Evolutionary conservation across 148 eudicot species (phyloP).

Genomic region (Rhododendron ovatum): DNA sequence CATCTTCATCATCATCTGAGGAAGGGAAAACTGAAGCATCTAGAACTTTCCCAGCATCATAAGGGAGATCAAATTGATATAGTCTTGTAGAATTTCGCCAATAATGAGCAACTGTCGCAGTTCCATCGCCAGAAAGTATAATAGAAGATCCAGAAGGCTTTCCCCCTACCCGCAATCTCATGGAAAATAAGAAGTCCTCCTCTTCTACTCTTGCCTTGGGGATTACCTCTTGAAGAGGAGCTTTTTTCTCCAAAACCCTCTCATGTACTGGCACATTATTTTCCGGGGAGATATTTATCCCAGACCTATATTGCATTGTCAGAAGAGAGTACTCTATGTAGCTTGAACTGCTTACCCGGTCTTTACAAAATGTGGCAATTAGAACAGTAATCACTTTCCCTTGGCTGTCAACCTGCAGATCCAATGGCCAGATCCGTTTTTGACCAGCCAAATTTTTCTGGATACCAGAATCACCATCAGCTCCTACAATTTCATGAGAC

Average conservation of each 20-base stretch:
- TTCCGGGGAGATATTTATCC: slow-evolving; percentile 37
- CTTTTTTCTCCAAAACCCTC: slow-evolving; percentile 75
- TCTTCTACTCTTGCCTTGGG: slow-evolving; percentile 95
- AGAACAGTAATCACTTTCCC: slow-evolving; percentile 82
- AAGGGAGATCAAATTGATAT: slow-evolving; percentile 87
- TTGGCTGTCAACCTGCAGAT: slow-evolving; percentile 68
- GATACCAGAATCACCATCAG: slow-evolving; percentile 77
- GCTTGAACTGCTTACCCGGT: slow-evolving; percentile 79
- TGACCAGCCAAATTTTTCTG: slow-evolving; percentile 95
- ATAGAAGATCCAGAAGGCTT: slow-evolving; percentile 89
- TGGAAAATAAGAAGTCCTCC: slow-evolving; percentile 83
- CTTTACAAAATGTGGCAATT: slow-evolving; percentile 84
- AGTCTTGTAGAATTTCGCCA: slow-evolving; percentile 70
- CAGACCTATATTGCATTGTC: slow-evolving; percentile 85
- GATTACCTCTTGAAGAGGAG: slow-evolving; percentile 72
- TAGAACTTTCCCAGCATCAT: slow-evolving; percentile 96
- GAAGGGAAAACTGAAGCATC: slow-evolving; percentile 92
- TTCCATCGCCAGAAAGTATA: slow-evolving; percentile 94
- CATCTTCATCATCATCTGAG: slow-evolving; percentile 65
- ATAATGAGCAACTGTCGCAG: slow-evolving; percentile 78
- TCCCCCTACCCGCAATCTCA: slow-evolving; percentile 83
- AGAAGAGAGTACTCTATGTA: slow-evolving; percentile 90
- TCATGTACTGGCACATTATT: slow-evolving; percentile 28
- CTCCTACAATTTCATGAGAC: slow-evolving; percentile 84
- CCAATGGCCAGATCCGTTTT: slow-evolving; percentile 90